phyloP scores from a whole-genome alignment of 441 rosid genomes.

The Manihot esculenta region DNA sequence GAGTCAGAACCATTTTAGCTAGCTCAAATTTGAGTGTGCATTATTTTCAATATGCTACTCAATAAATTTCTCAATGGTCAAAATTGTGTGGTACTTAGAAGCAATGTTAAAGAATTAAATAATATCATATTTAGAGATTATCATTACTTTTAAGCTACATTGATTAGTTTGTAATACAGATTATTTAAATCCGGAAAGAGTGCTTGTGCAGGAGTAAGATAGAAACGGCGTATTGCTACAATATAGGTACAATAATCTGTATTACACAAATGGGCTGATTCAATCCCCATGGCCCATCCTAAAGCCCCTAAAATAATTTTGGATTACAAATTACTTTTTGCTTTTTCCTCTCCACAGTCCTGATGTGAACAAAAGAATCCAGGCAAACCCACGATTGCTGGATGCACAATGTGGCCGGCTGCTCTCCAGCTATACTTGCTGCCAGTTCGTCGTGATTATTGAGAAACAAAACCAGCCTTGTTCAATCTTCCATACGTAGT shows the following conservation, averaged over 20 bases:
- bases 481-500: slow-evolving; percentile 7
- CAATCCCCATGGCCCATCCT: slow-evolving; percentile 1
- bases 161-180: no score
- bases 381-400: neutral
- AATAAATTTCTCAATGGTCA: no score
- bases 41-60: no score
- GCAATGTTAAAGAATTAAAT: no score
- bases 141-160: no score
- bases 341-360: neutral
- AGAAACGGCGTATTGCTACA: neutral
- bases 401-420: neutral
- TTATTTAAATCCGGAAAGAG: no score
- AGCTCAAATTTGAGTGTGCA: no score
- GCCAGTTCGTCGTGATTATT: neutral
- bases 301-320: neutral
- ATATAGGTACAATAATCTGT: slow-evolving; percentile 5
- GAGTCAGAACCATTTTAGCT: no score
- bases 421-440: neutral
- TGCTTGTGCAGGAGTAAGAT: neutral
- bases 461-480: neutral
- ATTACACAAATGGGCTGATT: neutral
- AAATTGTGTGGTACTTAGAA: no score
- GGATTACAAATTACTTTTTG: neutral
- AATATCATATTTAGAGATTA: no score
- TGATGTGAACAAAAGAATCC: neutral